phyloP scores from a whole-genome alignment of 306 rosid genomes.

The Quercus gilva region DNA sequence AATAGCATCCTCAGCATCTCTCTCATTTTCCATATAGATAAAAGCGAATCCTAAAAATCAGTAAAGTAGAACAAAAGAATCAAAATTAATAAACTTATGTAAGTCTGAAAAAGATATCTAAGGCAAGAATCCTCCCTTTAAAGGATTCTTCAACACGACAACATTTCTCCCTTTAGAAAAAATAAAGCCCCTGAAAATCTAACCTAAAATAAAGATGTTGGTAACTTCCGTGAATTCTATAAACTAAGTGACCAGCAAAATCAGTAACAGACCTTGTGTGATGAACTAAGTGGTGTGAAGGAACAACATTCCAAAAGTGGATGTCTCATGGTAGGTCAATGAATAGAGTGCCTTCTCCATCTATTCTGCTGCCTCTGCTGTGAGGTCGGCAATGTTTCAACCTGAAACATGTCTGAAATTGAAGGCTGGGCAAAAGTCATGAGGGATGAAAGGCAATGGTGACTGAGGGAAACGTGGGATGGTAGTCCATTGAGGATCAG shows the following conservation, averaged over 20 bases:
- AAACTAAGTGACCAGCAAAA: constrained; percentile 85
- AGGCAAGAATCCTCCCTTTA: constrained; percentile 23
- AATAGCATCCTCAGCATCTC: constrained; percentile 95
- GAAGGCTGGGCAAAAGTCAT: constrained; percentile 82
- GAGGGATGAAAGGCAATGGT: constrained; percentile 71
- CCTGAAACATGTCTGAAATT: constrained; percentile 66
- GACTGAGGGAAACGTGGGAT: constrained; percentile 72
- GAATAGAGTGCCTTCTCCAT: constrained; percentile 80
- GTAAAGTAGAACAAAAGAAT: constrained; percentile 9
- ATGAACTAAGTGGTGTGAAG: constrained; percentile 87
- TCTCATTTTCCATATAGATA: constrained; percentile 94
- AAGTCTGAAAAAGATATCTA: constrained; percentile 4
- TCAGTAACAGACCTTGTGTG: constrained; percentile 94
- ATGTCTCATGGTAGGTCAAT: constrained; percentile 86
- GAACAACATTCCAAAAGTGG: constrained; percentile 92
- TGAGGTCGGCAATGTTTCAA: constrained; percentile 79
- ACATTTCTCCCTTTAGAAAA: constrained; percentile 40
- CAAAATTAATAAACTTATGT: constrained; percentile 1
- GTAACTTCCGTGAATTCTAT: constrained; percentile 57
- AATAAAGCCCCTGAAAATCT: constrained; percentile 45
- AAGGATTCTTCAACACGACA: constrained; percentile 35
- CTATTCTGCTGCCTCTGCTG: constrained; percentile 78
- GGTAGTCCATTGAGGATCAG: constrained; percentile 73
- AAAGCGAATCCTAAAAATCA: constrained; percentile 82
- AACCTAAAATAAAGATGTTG: constrained; percentile 49